A percentile compares a stretch with the other conserved stretches of the same genome.
Evolutionary conservation across 164 flowering plant species (phyloP).

Genomic region (Chimonanthus praecox): DNA sequence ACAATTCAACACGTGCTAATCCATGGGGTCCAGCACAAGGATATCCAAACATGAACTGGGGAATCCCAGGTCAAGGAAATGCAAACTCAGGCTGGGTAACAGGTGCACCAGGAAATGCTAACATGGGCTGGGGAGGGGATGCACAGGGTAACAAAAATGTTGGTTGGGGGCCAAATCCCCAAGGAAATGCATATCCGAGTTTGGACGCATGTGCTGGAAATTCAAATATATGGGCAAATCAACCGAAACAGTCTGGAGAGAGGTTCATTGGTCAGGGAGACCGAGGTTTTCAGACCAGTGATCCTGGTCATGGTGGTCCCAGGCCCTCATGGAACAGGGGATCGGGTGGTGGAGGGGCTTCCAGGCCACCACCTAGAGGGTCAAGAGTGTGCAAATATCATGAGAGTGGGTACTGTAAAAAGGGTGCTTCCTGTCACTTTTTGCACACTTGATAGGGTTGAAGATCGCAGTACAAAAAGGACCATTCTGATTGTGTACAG

Average conservation of each 20-base stretch:
- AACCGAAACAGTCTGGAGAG: slow-evolving; percentile 34
- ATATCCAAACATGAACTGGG: slow-evolving; percentile 30
- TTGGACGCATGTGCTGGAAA: slow-evolving; percentile 20
- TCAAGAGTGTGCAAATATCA: slow-evolving; percentile 47
- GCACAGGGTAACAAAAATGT: slow-evolving; percentile 19
- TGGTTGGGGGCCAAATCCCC: slow-evolving; percentile 33
- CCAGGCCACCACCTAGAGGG: slow-evolving; percentile 28
- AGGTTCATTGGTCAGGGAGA: slow-evolving; percentile 38
- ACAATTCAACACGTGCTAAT: slow-evolving; percentile 7
- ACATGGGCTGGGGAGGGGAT: slow-evolving; percentile 21
- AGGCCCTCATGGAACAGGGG: slow-evolving; percentile 42
- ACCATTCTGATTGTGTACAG: slow-evolving; percentile 16
- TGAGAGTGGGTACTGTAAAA: slow-evolving; percentile 66
- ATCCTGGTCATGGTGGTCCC: slow-evolving; percentile 38
- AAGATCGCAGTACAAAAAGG: too few species aligned
- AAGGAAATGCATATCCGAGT: slow-evolving; percentile 8
- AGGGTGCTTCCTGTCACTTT: slow-evolving; percentile 63
- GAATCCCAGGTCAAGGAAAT: slow-evolving; percentile 28
- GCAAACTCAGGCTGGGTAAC: slow-evolving; percentile 44
- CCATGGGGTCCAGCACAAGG: slow-evolving; percentile 14
- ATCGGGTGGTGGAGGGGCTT: slow-evolving; percentile 30
- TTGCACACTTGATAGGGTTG: slow-evolving; percentile 33
- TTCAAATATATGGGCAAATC: slow-evolving; percentile 34
- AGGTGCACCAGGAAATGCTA: slow-evolving; percentile 20
- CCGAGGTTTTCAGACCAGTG: slow-evolving; percentile 36